Base-by-base conservation (phyloP, 2,329 filamentous ascomycete species). In the Pezizomycotina sp. region DNA sequence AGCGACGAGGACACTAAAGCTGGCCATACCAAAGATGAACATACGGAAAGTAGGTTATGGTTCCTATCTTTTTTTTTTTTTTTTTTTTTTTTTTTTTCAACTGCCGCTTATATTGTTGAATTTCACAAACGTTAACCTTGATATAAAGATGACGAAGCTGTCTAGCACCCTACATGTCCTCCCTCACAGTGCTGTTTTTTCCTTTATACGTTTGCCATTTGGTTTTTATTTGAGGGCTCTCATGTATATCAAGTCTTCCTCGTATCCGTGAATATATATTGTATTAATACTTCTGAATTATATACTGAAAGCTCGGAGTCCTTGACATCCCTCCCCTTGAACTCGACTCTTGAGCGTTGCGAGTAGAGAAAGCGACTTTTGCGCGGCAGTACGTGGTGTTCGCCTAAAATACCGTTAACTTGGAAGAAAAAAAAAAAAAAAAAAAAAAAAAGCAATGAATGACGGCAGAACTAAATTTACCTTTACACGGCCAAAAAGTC, bases 41-140 rank as follows among this genome's bases (percentile, higher is more conserved):
- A 34, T 33, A 34, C 16, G 29, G 21, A 18, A 12, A 18, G 19
- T 32, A 9, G n/a, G 18, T 34, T 34, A 31, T 27, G 28, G 31
- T 31, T 33, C 24, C 24, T 21, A 16, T n/a, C 23, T 23, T 34
- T 34, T 33, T 14, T 27, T 29, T 9, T 18, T 42, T 42, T 34
- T 36, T 36, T 42, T 24, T 36, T 25, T 36, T 38, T 36, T 43
- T 27, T 37, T 38, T 29, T 32, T 41, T 42, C 23, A 20, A 34
- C 25, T 25, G 13, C 14, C 15, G 20, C 31, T 34, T 13, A 22
- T 38, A 38, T 26, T 34, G 13, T 34, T 31, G 22, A 13, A 15
- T 29, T 6, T 30, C 9, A 18, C 16, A 19, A 16, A 30, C 21
- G 21, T 30, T 18, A 16, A 30, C 18, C 16, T 16, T 4, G 6